These are phyloP conservation scores for Zhuliangozyma blackwelliae DNA, from an alignment of 1,139 yeast species.

Conservation along the genomic window DNA sequence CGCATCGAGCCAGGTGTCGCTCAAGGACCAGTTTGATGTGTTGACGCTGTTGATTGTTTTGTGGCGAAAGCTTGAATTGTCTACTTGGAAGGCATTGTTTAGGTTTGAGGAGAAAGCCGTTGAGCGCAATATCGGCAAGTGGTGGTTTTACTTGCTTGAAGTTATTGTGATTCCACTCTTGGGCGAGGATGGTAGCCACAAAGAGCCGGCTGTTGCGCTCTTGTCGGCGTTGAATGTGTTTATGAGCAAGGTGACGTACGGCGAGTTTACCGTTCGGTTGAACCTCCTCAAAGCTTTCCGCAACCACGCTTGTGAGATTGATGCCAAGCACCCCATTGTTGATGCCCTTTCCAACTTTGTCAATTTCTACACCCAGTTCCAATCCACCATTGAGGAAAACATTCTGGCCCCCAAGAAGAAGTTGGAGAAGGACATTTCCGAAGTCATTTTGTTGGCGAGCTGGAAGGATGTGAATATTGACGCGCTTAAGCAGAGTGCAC, in stretches of 20 bases:
- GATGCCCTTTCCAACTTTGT: conserved; percentile 60
- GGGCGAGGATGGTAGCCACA: conserved; percentile 9
- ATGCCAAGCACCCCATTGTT: conserved; percentile 16
- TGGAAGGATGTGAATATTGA: conserved; percentile 97
- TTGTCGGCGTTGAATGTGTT: conserved; percentile 74
- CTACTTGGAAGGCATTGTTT: conserved; percentile 81
- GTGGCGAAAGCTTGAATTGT: conserved; percentile 86
- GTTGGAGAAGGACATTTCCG: conserved; percentile 76
- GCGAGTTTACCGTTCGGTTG: conserved; percentile 64
- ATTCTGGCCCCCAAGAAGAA: conserved; percentile 45
- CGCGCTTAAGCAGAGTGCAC: conserved; percentile 90
- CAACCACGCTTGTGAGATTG: conserved; percentile 36
- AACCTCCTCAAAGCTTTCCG: conserved; percentile 59
- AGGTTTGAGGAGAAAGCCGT: conserved; percentile 55
- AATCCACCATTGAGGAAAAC: conserved; percentile 40
- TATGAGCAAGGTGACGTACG: conserved; percentile 69
- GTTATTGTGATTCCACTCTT: conserved; percentile 53
- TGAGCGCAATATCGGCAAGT: conserved; percentile 57
- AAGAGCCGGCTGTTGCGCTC: conserved; percentile 34
- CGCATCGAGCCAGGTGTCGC: conserved; percentile 75
- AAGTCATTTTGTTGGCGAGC: conserved; percentile 82
- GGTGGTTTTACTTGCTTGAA: conserved; percentile 94
- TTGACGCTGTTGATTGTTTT: conserved; percentile 69
- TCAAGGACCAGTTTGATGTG: conserved; percentile 50
- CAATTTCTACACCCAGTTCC: conserved; percentile 64